Conservation (phyloP, 176 grass and related monocot species). For the Zoysia japonica region DNA sequence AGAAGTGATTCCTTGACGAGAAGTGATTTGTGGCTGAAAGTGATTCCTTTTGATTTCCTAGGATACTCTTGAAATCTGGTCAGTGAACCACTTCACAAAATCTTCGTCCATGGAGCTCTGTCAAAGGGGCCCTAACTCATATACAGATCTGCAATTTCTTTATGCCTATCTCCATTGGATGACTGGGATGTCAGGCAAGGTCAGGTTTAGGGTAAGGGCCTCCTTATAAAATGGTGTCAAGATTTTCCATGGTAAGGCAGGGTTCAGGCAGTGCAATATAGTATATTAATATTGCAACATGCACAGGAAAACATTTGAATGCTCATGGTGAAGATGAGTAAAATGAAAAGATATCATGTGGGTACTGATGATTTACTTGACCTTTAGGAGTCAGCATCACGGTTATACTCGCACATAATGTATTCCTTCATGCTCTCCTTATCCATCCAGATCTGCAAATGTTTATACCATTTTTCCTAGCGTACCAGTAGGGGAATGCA, state of each 20-base stretch:
- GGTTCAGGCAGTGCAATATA: neutral
- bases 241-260: neutral
- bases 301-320: neutral
- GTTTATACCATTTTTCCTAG: neutral
- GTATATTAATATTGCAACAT: neutral
- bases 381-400: conserved; percentile 91
- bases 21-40: too few relatives aligned
- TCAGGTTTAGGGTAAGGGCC: neutral
- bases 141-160: neutral
- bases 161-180: neutral
- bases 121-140: neutral
- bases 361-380: conserved; percentile 26
- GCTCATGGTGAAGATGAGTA: neutral
- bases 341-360: conserved; percentile 6
- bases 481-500: neutral
- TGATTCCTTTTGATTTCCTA: too few relatives aligned
- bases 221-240: conserved; percentile 6
- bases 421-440: conserved; percentile 77
- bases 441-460: conserved; percentile 78
- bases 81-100: too few relatives aligned
- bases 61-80: too few relatives aligned
- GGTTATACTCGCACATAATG: conserved; percentile 96
- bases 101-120: too few relatives aligned
- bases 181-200: neutral
- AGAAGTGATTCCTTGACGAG: too few relatives aligned